A percentile compares a stretch with the other conserved stretches of the same genome.
These are phyloP conservation scores for Globisporangium viniferum DNA, from an alignment of 352 stramenopile species.

Conservation along the genomic window DNA sequence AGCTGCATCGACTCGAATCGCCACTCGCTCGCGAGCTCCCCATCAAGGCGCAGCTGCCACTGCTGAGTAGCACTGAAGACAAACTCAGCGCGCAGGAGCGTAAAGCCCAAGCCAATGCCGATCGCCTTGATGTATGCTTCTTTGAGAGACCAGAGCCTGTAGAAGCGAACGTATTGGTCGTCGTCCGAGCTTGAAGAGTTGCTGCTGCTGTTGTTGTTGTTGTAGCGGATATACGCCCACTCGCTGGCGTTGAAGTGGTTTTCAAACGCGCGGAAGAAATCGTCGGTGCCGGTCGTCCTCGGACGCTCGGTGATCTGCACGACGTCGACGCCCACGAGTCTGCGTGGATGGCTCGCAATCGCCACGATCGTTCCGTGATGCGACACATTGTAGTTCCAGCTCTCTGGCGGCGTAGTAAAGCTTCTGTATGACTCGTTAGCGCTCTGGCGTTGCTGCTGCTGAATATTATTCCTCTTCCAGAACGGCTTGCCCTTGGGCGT, in stretches of 20 bases:
- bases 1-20: conserved; percentile 34
- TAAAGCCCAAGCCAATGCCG: conserved; percentile 64
- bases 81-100: conserved; percentile 57
- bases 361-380: conserved; percentile 69
- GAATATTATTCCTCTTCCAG: conserved; percentile 23
- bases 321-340: conserved; percentile 71
- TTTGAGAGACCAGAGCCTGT: conserved; percentile 75
- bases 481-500: conserved; percentile 71
- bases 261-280: conserved; percentile 66
- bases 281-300: conserved; percentile 13
- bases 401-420: conserved; percentile 1
- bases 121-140: conserved; percentile 77
- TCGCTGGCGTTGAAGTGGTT: conserved; percentile 56
- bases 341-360: conserved; percentile 40
- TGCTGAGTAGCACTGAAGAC: conserved; percentile 4
- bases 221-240: conserved; percentile 50
- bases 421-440: not conserved
- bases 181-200: not conserved
- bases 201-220: not conserved
- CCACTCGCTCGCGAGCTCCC: conserved; percentile 35
- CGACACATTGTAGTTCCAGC: conserved; percentile 84
- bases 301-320: conserved; percentile 55
- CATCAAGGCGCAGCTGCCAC: conserved; percentile 46
- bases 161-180: conserved; percentile 34
- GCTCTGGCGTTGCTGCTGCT: not conserved